Base-by-base conservation (phyloP, 2,329 filamentous ascomycete genomes). In the Pleoardoris graminearum region DNA sequence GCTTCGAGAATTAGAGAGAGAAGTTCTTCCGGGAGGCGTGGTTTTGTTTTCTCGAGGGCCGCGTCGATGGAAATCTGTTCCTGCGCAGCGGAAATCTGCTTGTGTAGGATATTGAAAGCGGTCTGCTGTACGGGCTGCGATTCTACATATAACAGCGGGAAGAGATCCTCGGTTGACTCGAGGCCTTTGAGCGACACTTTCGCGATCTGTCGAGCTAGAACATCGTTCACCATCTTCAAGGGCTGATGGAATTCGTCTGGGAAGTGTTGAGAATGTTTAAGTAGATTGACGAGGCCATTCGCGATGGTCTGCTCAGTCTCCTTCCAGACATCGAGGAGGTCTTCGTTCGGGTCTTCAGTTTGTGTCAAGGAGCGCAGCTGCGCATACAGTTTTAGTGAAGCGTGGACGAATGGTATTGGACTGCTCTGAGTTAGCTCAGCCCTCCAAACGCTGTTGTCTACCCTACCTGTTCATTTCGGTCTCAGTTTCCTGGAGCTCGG, bases 11-110 rank as follows among this genome's bases (percentile, higher is more conserved):
- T 80, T 1, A 97, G 79, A 0, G 91, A 95, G 0, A 97, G 73
- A 0, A 97, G 79, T 71, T 97, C 91, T 54, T 92, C 87, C 0
- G 94, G 91, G 1, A 99, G 79, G 45, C 82, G 83, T 6, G 88
- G 90, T 39, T 82, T 83, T 53, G 79, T 85, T 70, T 91, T 89
- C 29, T 91, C 87, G 1, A 92, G 71, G 1, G 83, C 85, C 36
- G 83, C 82, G 57, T 96, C 88, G 27, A 97, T 80, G 0, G 92
- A 94, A 1, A 93, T 79, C 51, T 96, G 83, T 66, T 95, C 88
- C 68, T 97, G 93, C 0, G 81, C 78, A 2, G 80, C 81, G 0
- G 91, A 91, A 7, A 97, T 85, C n/a, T 88, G 85, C 43, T 83
- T 84, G 67, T 95, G 89, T 4, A 99, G 79, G 21, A 97, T 76